phyloP scores from a whole-genome alignment of 768 basidiomycete species.

The Dendrothele bispora region DNA sequence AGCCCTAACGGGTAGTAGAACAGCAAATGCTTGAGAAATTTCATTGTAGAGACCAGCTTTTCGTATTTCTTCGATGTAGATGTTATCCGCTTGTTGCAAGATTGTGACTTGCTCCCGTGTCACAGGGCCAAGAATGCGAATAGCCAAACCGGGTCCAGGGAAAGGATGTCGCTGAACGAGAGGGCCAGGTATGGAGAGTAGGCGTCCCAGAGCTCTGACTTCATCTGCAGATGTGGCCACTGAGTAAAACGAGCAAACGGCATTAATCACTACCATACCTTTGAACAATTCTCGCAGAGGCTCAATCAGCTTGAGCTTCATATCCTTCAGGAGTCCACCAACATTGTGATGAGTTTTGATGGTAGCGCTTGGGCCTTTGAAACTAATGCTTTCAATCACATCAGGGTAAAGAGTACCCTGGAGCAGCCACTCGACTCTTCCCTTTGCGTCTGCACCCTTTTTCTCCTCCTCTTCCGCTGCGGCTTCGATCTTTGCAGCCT shows the following conservation, averaged over 20 bases:
- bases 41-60: constrained; percentile 89
- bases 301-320: constrained; percentile 99
- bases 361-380: constrained; percentile 98
- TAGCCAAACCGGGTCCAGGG: constrained; percentile 97
- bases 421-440: constrained; percentile 93
- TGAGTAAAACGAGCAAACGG: constrained; percentile 3
- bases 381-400: constrained; percentile 98
- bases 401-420: constrained; percentile 99
- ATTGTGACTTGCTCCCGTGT: constrained; percentile 91
- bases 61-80: constrained; percentile 98
- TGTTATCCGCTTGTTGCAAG: constrained; percentile 87
- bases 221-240: constrained; percentile 61
- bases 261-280: constrained; percentile 47
- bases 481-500: constrained; percentile 87
- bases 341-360: constrained; percentile 99
- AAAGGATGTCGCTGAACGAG: constrained; percentile 97
- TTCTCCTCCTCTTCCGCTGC: constrained; percentile 75
- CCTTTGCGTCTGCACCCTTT: constrained; percentile 69
- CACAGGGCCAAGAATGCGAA: constrained; percentile 95
- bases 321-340: constrained; percentile 92
- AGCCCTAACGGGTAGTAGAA: constrained; percentile 90
- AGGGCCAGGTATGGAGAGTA: constrained; percentile 88
- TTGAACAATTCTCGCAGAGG: constrained; percentile 98
- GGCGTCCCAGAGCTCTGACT: constrained; percentile 87
- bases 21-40: constrained; percentile 96